Base-by-base conservation (phyloP, 1,284 basidiomycete species). In the Flammula alnicola region DNA sequence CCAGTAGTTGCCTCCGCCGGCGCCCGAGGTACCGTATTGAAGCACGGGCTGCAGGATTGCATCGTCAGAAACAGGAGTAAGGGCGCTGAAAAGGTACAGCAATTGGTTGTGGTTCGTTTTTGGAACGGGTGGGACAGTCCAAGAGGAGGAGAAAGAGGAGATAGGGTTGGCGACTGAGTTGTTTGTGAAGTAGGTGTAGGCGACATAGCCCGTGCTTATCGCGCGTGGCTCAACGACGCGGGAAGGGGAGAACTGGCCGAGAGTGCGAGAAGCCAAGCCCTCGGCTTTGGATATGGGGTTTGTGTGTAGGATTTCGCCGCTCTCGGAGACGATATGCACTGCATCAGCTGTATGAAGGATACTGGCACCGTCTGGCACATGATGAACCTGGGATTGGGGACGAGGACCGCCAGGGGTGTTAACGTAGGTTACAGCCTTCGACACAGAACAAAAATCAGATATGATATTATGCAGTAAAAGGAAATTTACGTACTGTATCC, bases 21-120 rank as follows among this genome's bases (percentile, higher is more conserved):
- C 49, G 14, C 43, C 43, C 17, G 49, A 46, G 11, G 49, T 51
- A 14, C 49, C 43, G 43, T 46, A 51, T 26, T 51, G 49, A n/a
- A 51, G 25, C 11, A 51, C 49, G 30, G 49, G 49, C 17, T 51
- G 49, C 14, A 51, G 38, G 25, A 51, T 46, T 6, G 49, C 38
- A 20, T 51, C 38, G 27, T 46, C 39, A 2, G 43, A 46, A 32
- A 38, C 39, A 12, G 49, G 49, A 2, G 44, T 46, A n/a, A 51
- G 32, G 6, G 44, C 44, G 43, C 35, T 51, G 31, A 51, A 51
- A 5, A 51, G 25, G n/a, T 51, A 51, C 17, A 51, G 30, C 0
- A 51, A 25, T 39, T 51, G 49, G 17, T 42, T 31, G 25, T 51
- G 43, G 26, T 41, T 46, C 9, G 49, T 51, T 26, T 51, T 41